Evolutionary conservation across 768 basidiomycete species (phyloP).

Genomic region (Suillus americanus): DNA sequence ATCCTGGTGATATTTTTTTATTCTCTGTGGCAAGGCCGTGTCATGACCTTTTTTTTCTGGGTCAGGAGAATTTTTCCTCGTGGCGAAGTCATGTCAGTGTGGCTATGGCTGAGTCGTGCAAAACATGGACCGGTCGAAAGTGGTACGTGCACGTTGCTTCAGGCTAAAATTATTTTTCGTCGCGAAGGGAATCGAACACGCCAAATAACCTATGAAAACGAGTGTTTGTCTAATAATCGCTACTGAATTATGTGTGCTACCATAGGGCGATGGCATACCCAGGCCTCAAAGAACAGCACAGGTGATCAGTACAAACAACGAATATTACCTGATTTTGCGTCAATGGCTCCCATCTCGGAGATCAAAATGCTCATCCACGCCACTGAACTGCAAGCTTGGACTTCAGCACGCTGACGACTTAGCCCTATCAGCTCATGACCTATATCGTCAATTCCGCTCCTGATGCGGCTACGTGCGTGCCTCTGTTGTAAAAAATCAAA

Average conservation of each 20-base stretch:
- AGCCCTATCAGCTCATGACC: not conserved
- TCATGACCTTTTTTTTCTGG: not conserved
- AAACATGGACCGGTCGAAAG: not conserved
- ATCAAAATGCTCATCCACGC: not conserved
- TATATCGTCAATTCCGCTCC: not conserved
- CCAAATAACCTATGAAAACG: not conserved
- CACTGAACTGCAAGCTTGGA: not conserved
- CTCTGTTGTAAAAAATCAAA: not conserved
- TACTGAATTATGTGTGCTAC: not conserved
- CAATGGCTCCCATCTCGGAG: not conserved
- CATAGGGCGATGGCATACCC: not conserved
- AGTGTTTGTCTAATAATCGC: not conserved
- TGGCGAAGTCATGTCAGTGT: not conserved
- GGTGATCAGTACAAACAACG: not conserved
- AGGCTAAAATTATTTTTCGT: slow-evolving; percentile 1
- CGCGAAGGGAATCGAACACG: not conserved
- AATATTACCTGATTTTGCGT: not conserved
- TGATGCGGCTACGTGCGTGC: too few species aligned
- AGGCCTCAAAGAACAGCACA: not conserved
- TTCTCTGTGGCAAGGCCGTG: too few species aligned
- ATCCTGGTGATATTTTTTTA: not conserved
- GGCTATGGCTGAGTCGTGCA: not conserved
- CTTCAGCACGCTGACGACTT: not conserved
- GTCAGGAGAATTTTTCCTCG: not conserved
- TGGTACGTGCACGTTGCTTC: not conserved